Percentiles rank a stretch among this genome's conserved stretches.
Conservation (phyloP, 306 rosid genomes). For the Vicia villosa region DNA sequence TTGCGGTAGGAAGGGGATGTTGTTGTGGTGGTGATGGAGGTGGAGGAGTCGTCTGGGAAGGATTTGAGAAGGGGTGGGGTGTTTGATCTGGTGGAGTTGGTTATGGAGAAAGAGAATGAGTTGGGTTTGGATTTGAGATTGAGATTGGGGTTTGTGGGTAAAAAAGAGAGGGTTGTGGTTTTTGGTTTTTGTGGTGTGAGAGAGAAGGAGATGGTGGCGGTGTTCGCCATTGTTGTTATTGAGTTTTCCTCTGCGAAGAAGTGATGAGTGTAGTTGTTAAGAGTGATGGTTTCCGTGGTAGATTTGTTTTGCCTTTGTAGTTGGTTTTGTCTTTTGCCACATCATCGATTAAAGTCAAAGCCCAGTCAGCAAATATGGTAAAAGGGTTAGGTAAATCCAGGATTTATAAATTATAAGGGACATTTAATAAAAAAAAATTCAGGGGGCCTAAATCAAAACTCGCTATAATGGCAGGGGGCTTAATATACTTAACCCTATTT, state of each 20-base stretch:
- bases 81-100: constrained; percentile 2
- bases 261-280: neutral
- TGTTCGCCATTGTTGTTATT: constrained; percentile 37
- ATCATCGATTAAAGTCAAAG: too few species aligned
- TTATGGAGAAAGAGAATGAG: constrained; percentile 13
- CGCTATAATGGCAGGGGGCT: too few species aligned
- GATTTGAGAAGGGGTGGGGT: constrained; percentile 42
- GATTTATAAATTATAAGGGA: too few species aligned
- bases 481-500: too few species aligned
- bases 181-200: neutral
- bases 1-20: constrained; percentile 16
- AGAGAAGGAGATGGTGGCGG: neutral
- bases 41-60: constrained; percentile 9
- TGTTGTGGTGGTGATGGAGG: neutral
- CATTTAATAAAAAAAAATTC: too few species aligned
- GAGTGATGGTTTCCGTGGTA: neutral
- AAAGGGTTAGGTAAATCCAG: too few species aligned
- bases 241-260: neutral
- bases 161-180: constrained; percentile 3
- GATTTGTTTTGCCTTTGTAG: too few species aligned
- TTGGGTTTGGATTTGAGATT: constrained; percentile 7
- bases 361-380: too few species aligned
- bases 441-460: too few species aligned
- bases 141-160: neutral
- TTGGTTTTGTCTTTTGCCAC: too few species aligned